A percentile compares a stretch with the other conserved stretches of the same genome.
Evolutionary conservation across 2,329 filamentous ascomycete genomes (phyloP).

Genomic region (Talaromyces albobiverticillius): DNA sequence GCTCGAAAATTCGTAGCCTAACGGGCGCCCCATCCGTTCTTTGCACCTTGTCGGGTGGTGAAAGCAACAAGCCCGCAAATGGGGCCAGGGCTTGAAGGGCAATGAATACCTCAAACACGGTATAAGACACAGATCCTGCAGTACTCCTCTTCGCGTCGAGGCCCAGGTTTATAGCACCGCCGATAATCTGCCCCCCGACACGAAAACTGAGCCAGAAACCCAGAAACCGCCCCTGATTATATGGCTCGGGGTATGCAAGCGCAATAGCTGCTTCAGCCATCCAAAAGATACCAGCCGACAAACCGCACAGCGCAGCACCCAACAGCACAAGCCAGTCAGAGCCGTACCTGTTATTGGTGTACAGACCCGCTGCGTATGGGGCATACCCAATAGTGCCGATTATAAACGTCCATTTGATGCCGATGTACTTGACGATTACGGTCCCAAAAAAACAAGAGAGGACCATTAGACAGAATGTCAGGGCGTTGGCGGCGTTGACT

Average conservation of each 20-base stretch:
- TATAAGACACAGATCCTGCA: slow-evolving; percentile 66
- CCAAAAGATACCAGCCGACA: slow-evolving; percentile 73
- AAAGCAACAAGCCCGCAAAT: slow-evolving; percentile 63
- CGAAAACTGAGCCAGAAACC: slow-evolving; percentile 66
- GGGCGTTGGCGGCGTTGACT: slow-evolving; percentile 67
- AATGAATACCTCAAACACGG: slow-evolving; percentile 68
- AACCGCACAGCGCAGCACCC: slow-evolving; percentile 66
- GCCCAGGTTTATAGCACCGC: slow-evolving; percentile 68
- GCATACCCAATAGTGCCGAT: slow-evolving; percentile 71
- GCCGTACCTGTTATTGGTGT: slow-evolving; percentile 69
- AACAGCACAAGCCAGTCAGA: slow-evolving; percentile 67
- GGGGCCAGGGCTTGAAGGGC: slow-evolving; percentile 65
- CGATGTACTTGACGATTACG: slow-evolving; percentile 63
- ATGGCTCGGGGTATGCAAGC: slow-evolving; percentile 68
- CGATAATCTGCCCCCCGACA: slow-evolving; percentile 65
- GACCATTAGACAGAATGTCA: slow-evolving; percentile 72
- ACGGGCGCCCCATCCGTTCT: slow-evolving; percentile 64
- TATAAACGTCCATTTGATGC: slow-evolving; percentile 69
- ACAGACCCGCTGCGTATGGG: slow-evolving; percentile 68
- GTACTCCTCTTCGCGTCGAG: slow-evolving; percentile 58
- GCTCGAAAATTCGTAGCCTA: slow-evolving; percentile 52
- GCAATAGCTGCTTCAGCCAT: slow-evolving; percentile 72
- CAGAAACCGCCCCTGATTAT: slow-evolving; percentile 62
- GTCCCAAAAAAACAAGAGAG: slow-evolving; percentile 66
- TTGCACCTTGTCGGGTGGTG: slow-evolving; percentile 59